Evolutionary conservation across 106 monocot species (phyloP).

Genomic region (Acorus calamus): DNA sequence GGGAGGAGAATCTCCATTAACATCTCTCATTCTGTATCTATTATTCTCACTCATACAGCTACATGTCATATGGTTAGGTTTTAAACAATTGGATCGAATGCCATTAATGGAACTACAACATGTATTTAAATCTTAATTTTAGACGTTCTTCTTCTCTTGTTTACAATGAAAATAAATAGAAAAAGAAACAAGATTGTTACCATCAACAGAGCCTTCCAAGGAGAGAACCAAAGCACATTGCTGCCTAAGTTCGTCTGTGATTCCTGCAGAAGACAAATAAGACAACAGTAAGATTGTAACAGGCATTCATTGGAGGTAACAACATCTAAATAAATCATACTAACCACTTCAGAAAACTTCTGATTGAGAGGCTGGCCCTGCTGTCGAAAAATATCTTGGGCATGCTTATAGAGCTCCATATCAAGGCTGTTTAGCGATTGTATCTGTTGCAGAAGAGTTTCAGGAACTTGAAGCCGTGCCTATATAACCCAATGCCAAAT

Average conservation of each 20-base stretch:
- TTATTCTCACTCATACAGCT: no score
- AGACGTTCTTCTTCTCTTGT: conserved; percentile 29
- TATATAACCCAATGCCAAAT: conserved; percentile 18
- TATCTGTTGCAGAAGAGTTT: conserved; percentile 53
- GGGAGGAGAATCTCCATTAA: no score
- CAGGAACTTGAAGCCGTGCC: conserved; percentile 62
- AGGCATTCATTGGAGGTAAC: no score
- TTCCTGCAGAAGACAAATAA: neutral
- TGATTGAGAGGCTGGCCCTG: conserved; percentile 37
- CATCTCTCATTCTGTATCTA: no score
- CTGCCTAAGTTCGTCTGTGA: neutral
- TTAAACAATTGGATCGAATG: no score
- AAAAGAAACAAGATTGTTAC: conserved; percentile 8
- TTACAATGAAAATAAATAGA: conserved; percentile 22
- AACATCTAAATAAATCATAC: conserved; percentile 1
- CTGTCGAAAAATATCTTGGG: conserved; percentile 54
- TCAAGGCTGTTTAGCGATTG: conserved; percentile 63
- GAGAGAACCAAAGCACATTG: conserved; percentile 1
- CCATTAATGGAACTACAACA: no score
- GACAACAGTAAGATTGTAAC: no score
- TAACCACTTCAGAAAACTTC: conserved; percentile 21
- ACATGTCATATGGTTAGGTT: no score
- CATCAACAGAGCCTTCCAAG: conserved; percentile 15
- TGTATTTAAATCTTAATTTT: conserved; percentile 47
- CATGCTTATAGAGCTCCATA: conserved; percentile 82